Conservation (phyloP, 371 early-diverging fungal genomes). For the Syncephalastrum contaminatum region DNA sequence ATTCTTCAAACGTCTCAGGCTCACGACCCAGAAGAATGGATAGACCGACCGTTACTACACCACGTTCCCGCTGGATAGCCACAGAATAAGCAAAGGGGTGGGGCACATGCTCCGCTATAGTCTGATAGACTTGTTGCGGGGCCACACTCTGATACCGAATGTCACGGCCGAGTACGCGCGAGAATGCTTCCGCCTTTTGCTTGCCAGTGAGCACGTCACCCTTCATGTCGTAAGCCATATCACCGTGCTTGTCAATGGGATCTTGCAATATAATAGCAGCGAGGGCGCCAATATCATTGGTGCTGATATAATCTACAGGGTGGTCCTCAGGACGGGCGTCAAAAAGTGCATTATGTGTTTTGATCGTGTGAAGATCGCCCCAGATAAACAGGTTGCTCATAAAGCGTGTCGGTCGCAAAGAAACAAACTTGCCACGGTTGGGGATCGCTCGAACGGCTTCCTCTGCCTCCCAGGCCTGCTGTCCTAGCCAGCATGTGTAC, state of each 20-base stretch:
- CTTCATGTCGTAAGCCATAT: constrained; percentile 18
- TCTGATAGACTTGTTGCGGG: not conserved
- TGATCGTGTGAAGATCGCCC: not conserved
- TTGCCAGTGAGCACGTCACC: not conserved
- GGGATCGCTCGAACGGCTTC: constrained; percentile 18
- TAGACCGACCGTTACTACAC: not conserved
- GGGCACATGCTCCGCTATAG: not conserved
- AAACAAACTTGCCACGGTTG: constrained; percentile 16
- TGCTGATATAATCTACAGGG: constrained; percentile 13
- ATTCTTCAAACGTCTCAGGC: constrained; percentile 8
- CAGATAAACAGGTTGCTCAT: constrained; percentile 16
- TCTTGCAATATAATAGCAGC: constrained; percentile 22
- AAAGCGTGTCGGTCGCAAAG: constrained; percentile 29
- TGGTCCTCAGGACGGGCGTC: not conserved
- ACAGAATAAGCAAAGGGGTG: constrained; percentile 1
- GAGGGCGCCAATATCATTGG: constrained; percentile 25
- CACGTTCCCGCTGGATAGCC: not conserved
- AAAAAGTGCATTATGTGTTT: not conserved
- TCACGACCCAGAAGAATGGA: constrained; percentile 5
- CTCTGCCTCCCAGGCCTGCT: constrained; percentile 18
- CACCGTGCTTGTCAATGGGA: constrained; percentile 18
- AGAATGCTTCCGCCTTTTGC: constrained; percentile 1
- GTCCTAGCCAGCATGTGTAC: constrained; percentile 8
- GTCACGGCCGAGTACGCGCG: not conserved
- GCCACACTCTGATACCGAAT: constrained; percentile 3